These are phyloP conservation scores for Entomortierella lignicola DNA, from an alignment of 192 early-diverging fungal genomes.

Conservation along the genomic window DNA sequence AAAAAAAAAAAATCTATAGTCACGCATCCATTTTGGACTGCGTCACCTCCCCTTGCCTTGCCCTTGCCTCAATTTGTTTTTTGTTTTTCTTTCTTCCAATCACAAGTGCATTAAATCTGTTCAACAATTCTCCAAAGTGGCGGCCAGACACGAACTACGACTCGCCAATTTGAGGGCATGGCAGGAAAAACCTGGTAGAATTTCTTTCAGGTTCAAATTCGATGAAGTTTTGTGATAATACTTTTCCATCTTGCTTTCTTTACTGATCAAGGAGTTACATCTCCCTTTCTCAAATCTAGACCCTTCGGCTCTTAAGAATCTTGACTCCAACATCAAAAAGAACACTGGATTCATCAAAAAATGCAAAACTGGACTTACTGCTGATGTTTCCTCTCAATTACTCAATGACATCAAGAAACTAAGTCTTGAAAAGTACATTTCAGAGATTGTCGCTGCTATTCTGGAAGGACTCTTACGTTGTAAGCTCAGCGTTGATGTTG, in stretches of 20 bases:
- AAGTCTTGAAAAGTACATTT: slow-evolving; percentile 97
- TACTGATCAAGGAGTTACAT: not conserved
- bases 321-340: slow-evolving; percentile 98
- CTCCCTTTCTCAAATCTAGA: slow-evolving; percentile 30
- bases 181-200: slow-evolving; percentile 39
- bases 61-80: too few species aligned
- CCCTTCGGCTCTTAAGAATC: slow-evolving; percentile 61
- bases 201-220: not conserved
- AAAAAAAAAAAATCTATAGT: too few species aligned
- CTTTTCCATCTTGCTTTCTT: too few species aligned
- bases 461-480: slow-evolving; percentile 80
- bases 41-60: too few species aligned
- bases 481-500: slow-evolving; percentile 78
- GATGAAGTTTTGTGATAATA: too few species aligned
- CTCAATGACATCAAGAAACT: slow-evolving; percentile 85
- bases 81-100: too few species aligned
- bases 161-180: slow-evolving; percentile 49
- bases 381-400: slow-evolving; percentile 73
- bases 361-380: slow-evolving; percentile 79
- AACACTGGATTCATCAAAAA: slow-evolving; percentile 97
- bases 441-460: slow-evolving; percentile 88
- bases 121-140: slow-evolving; percentile 17
- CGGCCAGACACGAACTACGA: slow-evolving; percentile 41
- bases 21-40: too few species aligned
- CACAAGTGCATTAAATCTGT: too few species aligned